Percentiles rank a stretch among this genome's conserved stretches.
phyloP scores from a whole-genome alignment of 768 basidiomycete genomes.

The Boletus vinaceobasis region DNA sequence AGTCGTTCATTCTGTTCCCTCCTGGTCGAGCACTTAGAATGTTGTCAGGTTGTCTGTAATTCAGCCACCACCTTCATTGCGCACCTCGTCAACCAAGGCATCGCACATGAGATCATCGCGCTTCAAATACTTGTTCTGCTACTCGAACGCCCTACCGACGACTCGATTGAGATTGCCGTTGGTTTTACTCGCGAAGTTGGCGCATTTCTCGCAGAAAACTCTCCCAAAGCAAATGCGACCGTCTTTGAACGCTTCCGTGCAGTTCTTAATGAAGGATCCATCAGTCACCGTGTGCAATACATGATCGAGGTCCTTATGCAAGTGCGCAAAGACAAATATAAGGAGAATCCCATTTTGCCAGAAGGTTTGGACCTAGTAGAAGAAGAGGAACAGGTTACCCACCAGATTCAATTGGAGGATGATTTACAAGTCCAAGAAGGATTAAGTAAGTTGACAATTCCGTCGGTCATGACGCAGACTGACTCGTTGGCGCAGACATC shows the following conservation, averaged over 20 bases:
- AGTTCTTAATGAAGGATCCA: slow-evolving; percentile 90
- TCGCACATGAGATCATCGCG: slow-evolving; percentile 92
- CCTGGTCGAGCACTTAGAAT: background rate
- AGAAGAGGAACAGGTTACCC: slow-evolving; percentile 97
- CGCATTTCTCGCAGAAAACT: slow-evolving; percentile 88
- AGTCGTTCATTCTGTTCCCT: slow-evolving; percentile 17
- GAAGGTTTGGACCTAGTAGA: slow-evolving; percentile 96
- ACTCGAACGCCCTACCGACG: slow-evolving; percentile 93
- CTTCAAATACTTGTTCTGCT: slow-evolving; percentile 95
- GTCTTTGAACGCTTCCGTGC: slow-evolving; percentile 97
- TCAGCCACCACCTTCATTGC: slow-evolving; percentile 90
- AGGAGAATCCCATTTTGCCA: slow-evolving; percentile 93
- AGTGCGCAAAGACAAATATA: slow-evolving; percentile 97
- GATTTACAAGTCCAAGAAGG: slow-evolving; percentile 93
- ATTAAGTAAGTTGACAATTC: slow-evolving; percentile 62
- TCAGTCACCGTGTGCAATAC: slow-evolving; percentile 96
- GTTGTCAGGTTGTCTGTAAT: slow-evolving; percentile 77
- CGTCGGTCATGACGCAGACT: slow-evolving; percentile 1
- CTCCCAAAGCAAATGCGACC: slow-evolving; percentile 91
- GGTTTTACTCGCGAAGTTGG: slow-evolving; percentile 98
- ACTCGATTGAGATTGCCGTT: slow-evolving; percentile 97
- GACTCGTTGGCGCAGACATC: slow-evolving; percentile 56
- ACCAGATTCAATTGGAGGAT: slow-evolving; percentile 88
- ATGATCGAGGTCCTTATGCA: slow-evolving; percentile 99
- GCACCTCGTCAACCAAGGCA: slow-evolving; percentile 89